Evolutionary conservation across 306 rosid genomes (phyloP), one percentile per base, ranked within the genome.

Genomic region (Hippophae gyantsensis): DNA sequence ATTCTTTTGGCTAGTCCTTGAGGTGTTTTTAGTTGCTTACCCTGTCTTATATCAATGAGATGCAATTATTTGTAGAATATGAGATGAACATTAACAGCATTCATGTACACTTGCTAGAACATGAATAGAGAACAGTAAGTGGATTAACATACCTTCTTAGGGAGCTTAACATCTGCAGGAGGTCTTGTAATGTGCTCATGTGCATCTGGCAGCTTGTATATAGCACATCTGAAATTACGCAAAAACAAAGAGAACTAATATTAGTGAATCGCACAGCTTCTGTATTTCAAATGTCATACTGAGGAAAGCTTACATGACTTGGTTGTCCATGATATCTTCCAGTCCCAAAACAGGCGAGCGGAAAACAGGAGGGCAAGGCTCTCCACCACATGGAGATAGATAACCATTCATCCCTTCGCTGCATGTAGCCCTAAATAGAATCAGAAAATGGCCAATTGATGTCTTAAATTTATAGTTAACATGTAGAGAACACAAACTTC

Each of bases 331-430:
- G 60, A 93, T 84, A 76, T 93, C 97, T 76, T 89, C 94, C 95
- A 93, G 58, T 68, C 81, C 77, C 63, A 56, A 67, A 70, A 93
- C 82, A 69, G 99, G 99, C 54, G 99, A 93, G 74, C 95, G 83
- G 57, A 93, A 88, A 67, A 93, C 79, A 18, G 90, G 97, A 7
- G 99, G 99, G 82, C 97, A 81, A 64, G 96, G 94, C 68, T 93
- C 99, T 50, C 99, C 99, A 14, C 62, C 77, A 52, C 99, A 93
- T 41, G 86, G 84, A 72, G 97, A 86, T 71, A 88, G 32, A 73
- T 84, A 93, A 11, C 99, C 99, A 55, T 93, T 88, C 99, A 93
- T 93, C 69, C 97, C 99, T 56, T 74, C 95, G 78, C 99, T 93
- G 99, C 99, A 93, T 38, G 73, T 63, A 82, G 74, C 69, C 87